Evolutionary conservation across 2,329 filamentous ascomycete genomes (phyloP).

Genomic region (Scorias spongiosa): DNA sequence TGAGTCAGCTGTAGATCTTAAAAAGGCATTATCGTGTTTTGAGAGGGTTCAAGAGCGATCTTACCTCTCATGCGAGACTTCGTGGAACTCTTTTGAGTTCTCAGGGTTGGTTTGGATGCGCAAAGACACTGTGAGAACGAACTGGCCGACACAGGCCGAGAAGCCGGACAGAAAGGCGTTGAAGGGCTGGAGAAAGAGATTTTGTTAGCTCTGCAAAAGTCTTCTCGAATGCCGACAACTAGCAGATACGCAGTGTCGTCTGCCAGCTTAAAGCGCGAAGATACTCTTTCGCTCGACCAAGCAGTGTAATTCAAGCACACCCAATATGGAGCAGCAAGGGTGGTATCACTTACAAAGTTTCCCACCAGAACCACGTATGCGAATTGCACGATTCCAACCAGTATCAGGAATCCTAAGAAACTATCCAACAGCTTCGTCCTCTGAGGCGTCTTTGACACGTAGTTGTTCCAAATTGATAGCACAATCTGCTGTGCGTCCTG

Average conservation of each 20-base stretch:
- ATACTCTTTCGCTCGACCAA: too few species aligned
- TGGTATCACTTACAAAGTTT: conserved; percentile 62
- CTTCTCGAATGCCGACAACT: too few species aligned
- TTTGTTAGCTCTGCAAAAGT: too few species aligned
- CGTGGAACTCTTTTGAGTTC: conserved; percentile 64
- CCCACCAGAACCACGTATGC: conserved; percentile 80
- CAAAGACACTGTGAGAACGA: conserved; percentile 80
- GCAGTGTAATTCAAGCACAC: too few species aligned
- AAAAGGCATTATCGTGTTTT: too few species aligned
- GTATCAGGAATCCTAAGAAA: conserved; percentile 77
- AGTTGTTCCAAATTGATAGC: conserved; percentile 58
- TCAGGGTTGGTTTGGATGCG: conserved; percentile 82
- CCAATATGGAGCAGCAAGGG: not conserved
- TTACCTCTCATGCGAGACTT: conserved; percentile 67
- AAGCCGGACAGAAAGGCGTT: conserved; percentile 97
- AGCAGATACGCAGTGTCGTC: too few species aligned
- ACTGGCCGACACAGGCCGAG: conserved; percentile 86
- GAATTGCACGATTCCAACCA: conserved; percentile 83
- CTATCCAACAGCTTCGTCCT: conserved; percentile 81
- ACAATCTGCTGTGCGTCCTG: conserved; percentile 43
- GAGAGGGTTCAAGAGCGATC: too few species aligned
- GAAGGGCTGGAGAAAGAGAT: conserved; percentile 55
- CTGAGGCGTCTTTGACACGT: conserved; percentile 68
- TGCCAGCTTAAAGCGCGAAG: too few species aligned
- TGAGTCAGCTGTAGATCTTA: not conserved